These are phyloP conservation scores for Didymella sp. DNA, from an alignment of 2,329 filamentous ascomycete species.

Conservation along the genomic window DNA sequence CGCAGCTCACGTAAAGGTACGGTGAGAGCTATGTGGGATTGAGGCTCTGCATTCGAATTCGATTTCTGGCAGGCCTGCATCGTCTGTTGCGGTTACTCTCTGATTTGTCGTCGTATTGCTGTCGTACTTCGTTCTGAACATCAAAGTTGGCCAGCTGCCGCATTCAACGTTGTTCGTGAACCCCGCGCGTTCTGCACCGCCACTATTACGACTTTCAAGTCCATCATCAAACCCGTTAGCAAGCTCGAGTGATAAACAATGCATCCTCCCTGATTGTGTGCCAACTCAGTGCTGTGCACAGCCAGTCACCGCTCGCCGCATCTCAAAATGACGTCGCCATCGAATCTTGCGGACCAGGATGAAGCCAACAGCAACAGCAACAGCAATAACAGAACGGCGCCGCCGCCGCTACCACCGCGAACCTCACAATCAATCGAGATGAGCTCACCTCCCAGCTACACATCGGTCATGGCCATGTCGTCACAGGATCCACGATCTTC, in stretches of 20 bases:
- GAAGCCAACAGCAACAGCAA: constrained; percentile 20
- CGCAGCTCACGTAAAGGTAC: constrained; percentile 4
- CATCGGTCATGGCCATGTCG: constrained; percentile 36
- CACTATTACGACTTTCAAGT: constrained; percentile 3
- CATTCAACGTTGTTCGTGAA: constrained; percentile 1
- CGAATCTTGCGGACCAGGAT: constrained; percentile 24
- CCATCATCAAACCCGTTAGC: constrained; percentile 3
- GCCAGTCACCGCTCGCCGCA: constrained; percentile 20
- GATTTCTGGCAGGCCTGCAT: background rate
- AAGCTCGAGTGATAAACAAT: constrained; percentile 8
- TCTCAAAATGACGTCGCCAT: constrained; percentile 31
- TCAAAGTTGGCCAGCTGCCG: background rate
- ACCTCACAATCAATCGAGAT: constrained; percentile 19
- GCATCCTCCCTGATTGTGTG: constrained; percentile 15
- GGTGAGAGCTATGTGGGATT: background rate
- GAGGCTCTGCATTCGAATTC: background rate
- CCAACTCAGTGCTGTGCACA: constrained; percentile 16
- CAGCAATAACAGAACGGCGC: constrained; percentile 17
- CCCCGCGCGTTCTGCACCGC: constrained; percentile 19
- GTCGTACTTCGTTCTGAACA: constrained; percentile 11
- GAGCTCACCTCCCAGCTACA: constrained; percentile 28
- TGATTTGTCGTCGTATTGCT: constrained; percentile 8
- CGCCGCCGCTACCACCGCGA: constrained; percentile 46
- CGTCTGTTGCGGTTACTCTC: background rate
- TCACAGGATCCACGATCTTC: constrained; percentile 54